Percentiles rank a stretch among this genome's conserved stretches.
Evolutionary conservation across 2,329 filamentous ascomycete genomes (phyloP).

Genomic region (Plectosphaerella plurivora): DNA sequence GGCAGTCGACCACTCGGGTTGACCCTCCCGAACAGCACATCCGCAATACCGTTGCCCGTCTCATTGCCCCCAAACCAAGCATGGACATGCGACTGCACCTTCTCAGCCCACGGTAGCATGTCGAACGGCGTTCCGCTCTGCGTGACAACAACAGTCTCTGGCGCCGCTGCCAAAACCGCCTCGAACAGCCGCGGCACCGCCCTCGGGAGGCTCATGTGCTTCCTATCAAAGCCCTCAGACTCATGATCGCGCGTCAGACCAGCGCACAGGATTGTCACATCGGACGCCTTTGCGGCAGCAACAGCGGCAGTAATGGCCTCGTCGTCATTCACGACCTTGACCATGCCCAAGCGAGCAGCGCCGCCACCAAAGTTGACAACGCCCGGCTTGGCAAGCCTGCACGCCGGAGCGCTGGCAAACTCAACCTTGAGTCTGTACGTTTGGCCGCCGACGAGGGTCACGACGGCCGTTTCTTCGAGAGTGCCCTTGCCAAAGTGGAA

Average conservation of each 20-base stretch:
- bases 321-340: slow-evolving; percentile 39
- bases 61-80: slow-evolving; percentile 22
- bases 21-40: slow-evolving; percentile 18
- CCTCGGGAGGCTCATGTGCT: neutral
- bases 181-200: neutral
- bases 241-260: slow-evolving; percentile 43
- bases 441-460: slow-evolving; percentile 52
- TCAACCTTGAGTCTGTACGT: slow-evolving; percentile 54
- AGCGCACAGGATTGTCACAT: slow-evolving; percentile 70
- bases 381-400: slow-evolving; percentile 28
- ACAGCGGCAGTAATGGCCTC: slow-evolving; percentile 63
- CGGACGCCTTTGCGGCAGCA: slow-evolving; percentile 62
- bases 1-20: slow-evolving; percentile 9
- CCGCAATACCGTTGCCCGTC: slow-evolving; percentile 17
- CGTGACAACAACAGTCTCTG: neutral
- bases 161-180: neutral
- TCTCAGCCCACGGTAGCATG: neutral
- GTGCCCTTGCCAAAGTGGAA: slow-evolving; percentile 64
- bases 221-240: neutral
- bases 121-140: neutral
- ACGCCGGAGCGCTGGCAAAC: slow-evolving; percentile 54
- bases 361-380: neutral
- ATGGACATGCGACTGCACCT: slow-evolving; percentile 5
- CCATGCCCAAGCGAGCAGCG: neutral
- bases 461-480: slow-evolving; percentile 54